Evolutionary conservation across 148 eudicot species (phyloP).

Genomic region (Chenopodium formosanum): DNA sequence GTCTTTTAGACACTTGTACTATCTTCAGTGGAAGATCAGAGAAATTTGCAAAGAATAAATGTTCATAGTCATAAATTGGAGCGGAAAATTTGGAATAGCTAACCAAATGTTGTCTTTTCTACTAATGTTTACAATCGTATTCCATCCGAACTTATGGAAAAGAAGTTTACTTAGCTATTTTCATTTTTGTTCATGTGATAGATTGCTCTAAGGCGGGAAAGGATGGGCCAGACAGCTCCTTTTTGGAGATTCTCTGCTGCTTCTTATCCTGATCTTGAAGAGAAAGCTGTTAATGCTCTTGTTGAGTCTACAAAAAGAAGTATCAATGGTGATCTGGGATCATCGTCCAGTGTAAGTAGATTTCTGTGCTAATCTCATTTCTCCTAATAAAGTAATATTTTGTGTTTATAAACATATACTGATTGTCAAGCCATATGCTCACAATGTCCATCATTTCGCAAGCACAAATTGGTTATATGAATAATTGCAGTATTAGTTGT

Average conservation of each 20-base stretch:
- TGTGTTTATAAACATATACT: neutral
- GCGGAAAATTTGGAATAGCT: neutral
- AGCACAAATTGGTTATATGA: neutral
- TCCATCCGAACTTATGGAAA: neutral
- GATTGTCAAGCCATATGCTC: neutral
- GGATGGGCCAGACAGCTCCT: slow-evolving; percentile 84
- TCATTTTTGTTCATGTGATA: slow-evolving; percentile 28
- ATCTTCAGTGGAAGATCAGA: neutral
- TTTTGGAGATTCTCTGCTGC: slow-evolving; percentile 94
- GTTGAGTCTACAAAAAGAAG: slow-evolving; percentile 28
- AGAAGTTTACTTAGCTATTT: neutral
- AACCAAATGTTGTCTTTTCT: slow-evolving; percentile 6
- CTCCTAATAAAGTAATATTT: neutral
- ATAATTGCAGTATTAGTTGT: neutral
- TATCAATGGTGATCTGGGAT: slow-evolving; percentile 33
- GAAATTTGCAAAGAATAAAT: neutral
- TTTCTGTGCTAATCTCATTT: neutral
- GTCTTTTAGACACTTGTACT: slow-evolving; percentile 6
- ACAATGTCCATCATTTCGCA: neutral
- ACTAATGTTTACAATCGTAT: neutral
- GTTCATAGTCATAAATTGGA: neutral
- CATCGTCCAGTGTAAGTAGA: slow-evolving; percentile 48
- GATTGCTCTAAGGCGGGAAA: slow-evolving; percentile 88
- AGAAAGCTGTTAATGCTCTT: slow-evolving; percentile 28
- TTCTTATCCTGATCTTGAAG: slow-evolving; percentile 83